These are phyloP conservation scores for Penicillium desertorum DNA, from an alignment of 495 filamentous ascomycete genomes.

Conservation along the genomic window DNA sequence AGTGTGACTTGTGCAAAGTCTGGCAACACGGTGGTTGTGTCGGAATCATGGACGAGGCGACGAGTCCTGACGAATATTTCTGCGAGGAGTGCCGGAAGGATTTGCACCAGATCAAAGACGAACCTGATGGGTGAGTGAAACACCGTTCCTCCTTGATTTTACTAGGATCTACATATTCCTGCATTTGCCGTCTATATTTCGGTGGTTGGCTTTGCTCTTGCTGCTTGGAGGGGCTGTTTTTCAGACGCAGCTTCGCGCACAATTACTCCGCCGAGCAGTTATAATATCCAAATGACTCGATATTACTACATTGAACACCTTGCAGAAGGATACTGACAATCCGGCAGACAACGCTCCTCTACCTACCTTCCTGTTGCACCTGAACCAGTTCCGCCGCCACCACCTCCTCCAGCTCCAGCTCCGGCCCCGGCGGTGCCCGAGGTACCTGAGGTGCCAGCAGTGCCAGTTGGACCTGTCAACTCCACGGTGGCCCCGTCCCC, in stretches of 20 bases:
- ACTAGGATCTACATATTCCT: slow-evolving; percentile 2
- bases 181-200: slow-evolving; percentile 16
- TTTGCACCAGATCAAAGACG: slow-evolving; percentile 76
- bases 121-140: slow-evolving; percentile 79
- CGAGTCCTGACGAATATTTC: slow-evolving; percentile 94
- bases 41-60: slow-evolving; percentile 89
- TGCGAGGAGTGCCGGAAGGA: slow-evolving; percentile 93
- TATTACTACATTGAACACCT: neutral
- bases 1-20: slow-evolving; percentile 96
- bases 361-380: slow-evolving; percentile 65
- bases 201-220: slow-evolving; percentile 8
- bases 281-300: neutral
- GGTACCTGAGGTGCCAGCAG: neutral
- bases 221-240: slow-evolving; percentile 10
- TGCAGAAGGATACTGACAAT: slow-evolving; percentile 1
- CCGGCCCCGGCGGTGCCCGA: neutral
- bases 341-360: slow-evolving; percentile 54
- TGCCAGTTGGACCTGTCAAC: neutral
- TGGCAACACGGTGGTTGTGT: slow-evolving; percentile 99
- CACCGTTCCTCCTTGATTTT: slow-evolving; percentile 9
- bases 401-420: neutral
- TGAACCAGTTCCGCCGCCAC: slow-evolving; percentile 9
- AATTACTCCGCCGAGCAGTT: neutral
- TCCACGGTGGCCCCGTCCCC: slow-evolving; percentile 29
- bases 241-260: neutral